A percentile compares a stretch with the other conserved stretches of the same genome.
phyloP scores from a whole-genome alignment of 2,329 filamentous ascomycete genomes.

The Fusarium vanettenii region DNA sequence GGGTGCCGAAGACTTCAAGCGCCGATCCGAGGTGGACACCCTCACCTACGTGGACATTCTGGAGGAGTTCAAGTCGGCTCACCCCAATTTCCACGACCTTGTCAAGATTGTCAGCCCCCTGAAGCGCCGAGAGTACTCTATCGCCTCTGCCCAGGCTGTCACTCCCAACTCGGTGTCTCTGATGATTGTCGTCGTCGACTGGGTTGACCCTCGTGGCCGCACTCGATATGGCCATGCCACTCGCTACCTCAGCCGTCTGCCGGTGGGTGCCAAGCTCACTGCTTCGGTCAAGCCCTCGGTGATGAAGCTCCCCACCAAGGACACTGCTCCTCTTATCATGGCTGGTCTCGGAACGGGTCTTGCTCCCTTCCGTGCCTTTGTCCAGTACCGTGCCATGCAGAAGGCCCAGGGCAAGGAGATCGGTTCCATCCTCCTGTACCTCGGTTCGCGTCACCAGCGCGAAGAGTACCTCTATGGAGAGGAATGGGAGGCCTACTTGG shows the following conservation, averaged over 20 bases:
- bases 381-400: slow-evolving; percentile 97
- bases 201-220: slow-evolving; percentile 89
- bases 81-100: slow-evolving; percentile 88
- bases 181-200: slow-evolving; percentile 97
- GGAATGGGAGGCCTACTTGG: slow-evolving; percentile 98
- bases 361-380: slow-evolving; percentile 98
- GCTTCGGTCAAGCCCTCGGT: slow-evolving; percentile 97
- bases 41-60: slow-evolving; percentile 92
- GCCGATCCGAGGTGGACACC: slow-evolving; percentile 89
- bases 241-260: slow-evolving; percentile 83
- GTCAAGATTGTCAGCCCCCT: slow-evolving; percentile 87
- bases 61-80: slow-evolving; percentile 89
- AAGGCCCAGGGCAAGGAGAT: slow-evolving; percentile 98
- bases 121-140: slow-evolving; percentile 99
- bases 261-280: slow-evolving; percentile 81
- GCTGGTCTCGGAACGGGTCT: slow-evolving; percentile 97
- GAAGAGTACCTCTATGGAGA: slow-evolving; percentile 99
- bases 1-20: slow-evolving; percentile 91
- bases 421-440: slow-evolving; percentile 92
- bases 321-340: slow-evolving; percentile 97
- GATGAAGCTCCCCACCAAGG: slow-evolving; percentile 94
- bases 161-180: slow-evolving; percentile 89
- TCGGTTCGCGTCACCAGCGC: slow-evolving; percentile 95
- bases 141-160: slow-evolving; percentile 95
- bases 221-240: slow-evolving; percentile 94